These are phyloP conservation scores for Calonectria montana DNA, from an alignment of 2,329 filamentous ascomycete genomes.

Conservation along the genomic window DNA sequence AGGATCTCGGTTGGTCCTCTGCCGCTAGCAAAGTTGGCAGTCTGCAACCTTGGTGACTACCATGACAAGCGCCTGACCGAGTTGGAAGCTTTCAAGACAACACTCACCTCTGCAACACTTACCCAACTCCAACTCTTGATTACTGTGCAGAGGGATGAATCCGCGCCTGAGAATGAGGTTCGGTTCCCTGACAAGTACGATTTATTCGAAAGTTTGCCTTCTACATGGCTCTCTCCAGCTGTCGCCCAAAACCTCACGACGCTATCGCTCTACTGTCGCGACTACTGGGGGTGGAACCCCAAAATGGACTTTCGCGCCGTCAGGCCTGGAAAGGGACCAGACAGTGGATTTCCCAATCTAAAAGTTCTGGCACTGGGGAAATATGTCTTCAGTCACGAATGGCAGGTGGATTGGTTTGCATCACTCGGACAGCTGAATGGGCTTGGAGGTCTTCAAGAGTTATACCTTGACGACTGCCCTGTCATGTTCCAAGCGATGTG, in stretches of 20 bases:
- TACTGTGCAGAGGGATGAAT: not conserved
- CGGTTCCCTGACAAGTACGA: slow-evolving; percentile 26
- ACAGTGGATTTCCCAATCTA: slow-evolving; percentile 47
- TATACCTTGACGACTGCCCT: slow-evolving; percentile 55
- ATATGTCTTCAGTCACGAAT: slow-evolving; percentile 55
- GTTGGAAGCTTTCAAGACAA: not conserved
- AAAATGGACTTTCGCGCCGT: slow-evolving; percentile 47
- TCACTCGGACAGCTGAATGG: slow-evolving; percentile 44
- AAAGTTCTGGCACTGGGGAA: slow-evolving; percentile 52
- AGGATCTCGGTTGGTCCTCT: not conserved
- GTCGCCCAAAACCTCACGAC: slow-evolving; percentile 44
- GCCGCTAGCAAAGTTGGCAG: not conserved
- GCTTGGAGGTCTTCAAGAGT: slow-evolving; percentile 48
- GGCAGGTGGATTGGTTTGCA: slow-evolving; percentile 58
- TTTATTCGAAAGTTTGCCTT: slow-evolving; percentile 34
- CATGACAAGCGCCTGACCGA: slow-evolving; percentile 9
- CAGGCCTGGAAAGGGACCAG: slow-evolving; percentile 30
- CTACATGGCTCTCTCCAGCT: slow-evolving; percentile 34
- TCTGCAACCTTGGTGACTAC: slow-evolving; percentile 13
- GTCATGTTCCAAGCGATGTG: slow-evolving; percentile 39
- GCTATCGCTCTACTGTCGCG: slow-evolving; percentile 50
- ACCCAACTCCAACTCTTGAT: not conserved
- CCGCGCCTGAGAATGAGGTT: not conserved
- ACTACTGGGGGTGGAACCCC: slow-evolving; percentile 54
- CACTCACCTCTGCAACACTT: not conserved